These are phyloP conservation scores for Rubia tinctorum DNA, from an alignment of 305 asterid species.

Conservation along the genomic window DNA sequence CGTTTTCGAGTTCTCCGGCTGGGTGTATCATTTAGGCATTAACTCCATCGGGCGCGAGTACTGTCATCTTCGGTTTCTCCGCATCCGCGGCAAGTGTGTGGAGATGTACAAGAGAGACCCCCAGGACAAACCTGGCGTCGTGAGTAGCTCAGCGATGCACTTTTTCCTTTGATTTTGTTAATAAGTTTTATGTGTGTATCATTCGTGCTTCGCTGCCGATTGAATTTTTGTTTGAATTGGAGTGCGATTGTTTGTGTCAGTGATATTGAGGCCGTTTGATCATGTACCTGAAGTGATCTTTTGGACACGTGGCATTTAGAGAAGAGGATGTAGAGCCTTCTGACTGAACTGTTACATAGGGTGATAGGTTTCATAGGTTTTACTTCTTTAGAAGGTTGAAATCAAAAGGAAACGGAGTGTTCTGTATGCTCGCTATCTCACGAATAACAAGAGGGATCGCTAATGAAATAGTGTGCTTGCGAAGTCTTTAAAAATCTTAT, in stretches of 20 bases:
- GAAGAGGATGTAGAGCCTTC: neutral
- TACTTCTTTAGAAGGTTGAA: neutral
- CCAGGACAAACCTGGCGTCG: constrained; percentile 59
- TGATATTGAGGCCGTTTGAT: neutral
- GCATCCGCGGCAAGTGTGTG: constrained; percentile 60
- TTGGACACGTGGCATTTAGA: neutral
- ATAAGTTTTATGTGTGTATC: neutral
- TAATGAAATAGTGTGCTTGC: constrained; percentile 4
- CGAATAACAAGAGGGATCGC: neutral
- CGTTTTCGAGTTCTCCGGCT: constrained; percentile 62
- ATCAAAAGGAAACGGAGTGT: neutral
- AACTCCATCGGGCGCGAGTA: constrained; percentile 84
- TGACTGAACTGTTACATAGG: neutral
- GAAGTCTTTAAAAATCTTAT: neutral
- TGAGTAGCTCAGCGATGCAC: constrained; percentile 28
- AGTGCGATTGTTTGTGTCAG: neutral
- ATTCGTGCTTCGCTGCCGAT: neutral
- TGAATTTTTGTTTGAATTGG: neutral
- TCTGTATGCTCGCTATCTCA: neutral
- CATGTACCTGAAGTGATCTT: neutral
- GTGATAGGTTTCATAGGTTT: neutral
- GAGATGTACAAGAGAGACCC: constrained; percentile 93
- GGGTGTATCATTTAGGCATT: constrained; percentile 87
- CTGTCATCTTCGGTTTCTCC: constrained; percentile 72
- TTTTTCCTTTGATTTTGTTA: neutral